Evolutionary conservation across 2,329 filamentous ascomycete genomes (phyloP).

Genomic region (Tolypocladium amazonense): DNA sequence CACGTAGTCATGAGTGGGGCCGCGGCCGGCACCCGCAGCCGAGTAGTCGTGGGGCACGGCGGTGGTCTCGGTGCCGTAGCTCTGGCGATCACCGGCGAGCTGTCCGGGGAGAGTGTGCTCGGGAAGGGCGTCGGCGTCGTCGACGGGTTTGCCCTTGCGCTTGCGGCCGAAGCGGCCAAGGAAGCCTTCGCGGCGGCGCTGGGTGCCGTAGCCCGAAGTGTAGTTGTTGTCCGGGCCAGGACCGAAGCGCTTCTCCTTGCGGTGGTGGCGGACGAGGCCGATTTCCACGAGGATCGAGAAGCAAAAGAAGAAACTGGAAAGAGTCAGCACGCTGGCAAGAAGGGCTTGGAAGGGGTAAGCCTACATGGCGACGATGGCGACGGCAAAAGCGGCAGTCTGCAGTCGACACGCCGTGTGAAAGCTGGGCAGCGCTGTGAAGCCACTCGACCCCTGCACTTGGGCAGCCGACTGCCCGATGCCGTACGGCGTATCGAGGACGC

Average conservation of each 20-base stretch:
- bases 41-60: slow-evolving; percentile 17
- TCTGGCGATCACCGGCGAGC: slow-evolving; percentile 27
- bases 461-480: slow-evolving; percentile 50
- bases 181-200: slow-evolving; percentile 16
- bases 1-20: slow-evolving; percentile 14
- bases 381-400: slow-evolving; percentile 66
- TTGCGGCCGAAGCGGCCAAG: slow-evolving; percentile 22
- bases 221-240: slow-evolving; percentile 41
- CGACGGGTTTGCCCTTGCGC: slow-evolving; percentile 3
- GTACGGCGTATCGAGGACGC: slow-evolving; percentile 53
- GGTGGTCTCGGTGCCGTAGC: slow-evolving; percentile 28
- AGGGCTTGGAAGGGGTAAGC: slow-evolving; percentile 6
- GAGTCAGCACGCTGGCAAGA: background rate
- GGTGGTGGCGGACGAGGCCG: slow-evolving; percentile 57
- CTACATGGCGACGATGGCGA: slow-evolving; percentile 69
- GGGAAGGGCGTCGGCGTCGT: slow-evolving; percentile 23
- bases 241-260: slow-evolving; percentile 63
- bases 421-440: slow-evolving; percentile 36
- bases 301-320: slow-evolving; percentile 61
- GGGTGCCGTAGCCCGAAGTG: slow-evolving; percentile 39
- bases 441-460: slow-evolving; percentile 33
- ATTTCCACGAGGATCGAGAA: slow-evolving; percentile 61
- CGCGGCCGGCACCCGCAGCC: slow-evolving; percentile 5
- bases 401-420: slow-evolving; percentile 54
- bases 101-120: slow-evolving; percentile 28